These are phyloP conservation scores for Lichtheimia hyalospora DNA, from an alignment of 371 early-diverging fungal genomes.

Conservation along the genomic window DNA sequence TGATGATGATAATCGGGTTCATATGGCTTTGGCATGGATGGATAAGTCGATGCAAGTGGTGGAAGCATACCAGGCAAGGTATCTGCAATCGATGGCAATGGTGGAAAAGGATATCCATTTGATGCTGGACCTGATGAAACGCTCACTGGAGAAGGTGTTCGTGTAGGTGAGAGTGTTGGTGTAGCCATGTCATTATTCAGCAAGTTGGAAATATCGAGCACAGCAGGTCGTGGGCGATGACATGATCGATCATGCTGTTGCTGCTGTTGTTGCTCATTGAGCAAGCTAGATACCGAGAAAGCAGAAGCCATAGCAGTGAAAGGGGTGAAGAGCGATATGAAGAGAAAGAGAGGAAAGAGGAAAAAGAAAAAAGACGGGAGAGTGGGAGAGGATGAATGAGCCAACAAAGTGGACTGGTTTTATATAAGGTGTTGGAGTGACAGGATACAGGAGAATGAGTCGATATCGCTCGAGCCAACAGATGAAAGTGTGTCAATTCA, in stretches of 20 bases:
- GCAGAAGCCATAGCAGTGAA: background rate
- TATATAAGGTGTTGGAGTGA: background rate
- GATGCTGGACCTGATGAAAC: slow-evolving; percentile 29
- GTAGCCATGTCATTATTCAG: slow-evolving; percentile 15
- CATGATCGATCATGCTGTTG: background rate
- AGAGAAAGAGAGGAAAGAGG: background rate
- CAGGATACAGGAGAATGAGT: background rate
- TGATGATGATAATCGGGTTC: background rate
- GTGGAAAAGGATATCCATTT: slow-evolving; percentile 31
- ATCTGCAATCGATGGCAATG: slow-evolving; percentile 6
- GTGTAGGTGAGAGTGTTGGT: slow-evolving; percentile 18
- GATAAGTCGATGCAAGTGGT: background rate
- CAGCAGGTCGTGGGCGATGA: slow-evolving; percentile 25
- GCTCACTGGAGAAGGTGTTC: slow-evolving; percentile 9
- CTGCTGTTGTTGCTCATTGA: slow-evolving; percentile 1
- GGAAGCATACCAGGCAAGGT: slow-evolving; percentile 8
- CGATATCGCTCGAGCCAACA: slow-evolving; percentile 12
- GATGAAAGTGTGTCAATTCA: slow-evolving; percentile 1
- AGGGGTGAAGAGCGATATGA: background rate
- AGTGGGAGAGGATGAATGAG: background rate
- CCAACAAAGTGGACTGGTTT: slow-evolving; percentile 1
- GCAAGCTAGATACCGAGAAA: slow-evolving; percentile 9
- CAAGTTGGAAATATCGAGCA: slow-evolving; percentile 38
- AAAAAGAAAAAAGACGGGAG: background rate
- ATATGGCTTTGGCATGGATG: background rate